These are phyloP conservation scores for Aspergillus sp. DNA, from an alignment of 2,329 filamentous ascomycete genomes.

Conservation along the genomic window DNA sequence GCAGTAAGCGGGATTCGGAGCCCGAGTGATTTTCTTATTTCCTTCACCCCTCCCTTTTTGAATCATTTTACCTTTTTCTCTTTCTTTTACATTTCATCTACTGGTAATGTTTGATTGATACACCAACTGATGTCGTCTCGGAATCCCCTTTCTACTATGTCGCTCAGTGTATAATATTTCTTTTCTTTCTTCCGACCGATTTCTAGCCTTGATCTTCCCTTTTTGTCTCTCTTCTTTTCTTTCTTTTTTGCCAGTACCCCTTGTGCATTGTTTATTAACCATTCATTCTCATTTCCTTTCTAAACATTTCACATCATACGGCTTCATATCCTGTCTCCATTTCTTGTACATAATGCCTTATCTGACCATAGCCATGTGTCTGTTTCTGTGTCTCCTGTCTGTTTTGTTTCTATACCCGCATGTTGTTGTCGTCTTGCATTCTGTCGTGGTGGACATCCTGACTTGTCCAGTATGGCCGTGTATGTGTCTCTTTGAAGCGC, in stretches of 20 bases:
- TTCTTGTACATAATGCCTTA: too few species aligned
- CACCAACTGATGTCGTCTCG: conserved; percentile 23
- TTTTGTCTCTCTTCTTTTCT: too few species aligned
- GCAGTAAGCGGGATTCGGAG: not conserved
- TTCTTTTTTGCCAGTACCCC: too few species aligned
- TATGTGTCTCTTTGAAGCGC: conserved; percentile 18
- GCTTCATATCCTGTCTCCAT: too few species aligned
- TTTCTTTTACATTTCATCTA: not conserved
- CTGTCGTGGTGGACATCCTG: conserved; percentile 6
- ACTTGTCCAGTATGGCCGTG: conserved; percentile 13
- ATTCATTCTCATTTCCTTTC: too few species aligned
- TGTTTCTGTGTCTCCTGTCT: conserved; percentile 4
- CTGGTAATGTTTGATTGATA: conserved; percentile 25
- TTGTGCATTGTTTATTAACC: too few species aligned
- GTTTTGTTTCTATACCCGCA: conserved; percentile 1
- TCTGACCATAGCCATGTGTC: conserved; percentile 11
- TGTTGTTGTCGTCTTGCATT: conserved; percentile 4
- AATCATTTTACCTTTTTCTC: not conserved
- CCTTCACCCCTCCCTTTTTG: not conserved
- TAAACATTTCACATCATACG: too few species aligned
- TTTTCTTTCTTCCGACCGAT: conserved; percentile 4
- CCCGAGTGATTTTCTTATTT: not conserved
- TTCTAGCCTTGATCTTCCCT: too few species aligned
- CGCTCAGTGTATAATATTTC: conserved; percentile 23
- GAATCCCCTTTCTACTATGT: conserved; percentile 10